phyloP scores from a whole-genome alignment of 2,329 filamentous ascomycete species.

The Penicillium sp. region DNA sequence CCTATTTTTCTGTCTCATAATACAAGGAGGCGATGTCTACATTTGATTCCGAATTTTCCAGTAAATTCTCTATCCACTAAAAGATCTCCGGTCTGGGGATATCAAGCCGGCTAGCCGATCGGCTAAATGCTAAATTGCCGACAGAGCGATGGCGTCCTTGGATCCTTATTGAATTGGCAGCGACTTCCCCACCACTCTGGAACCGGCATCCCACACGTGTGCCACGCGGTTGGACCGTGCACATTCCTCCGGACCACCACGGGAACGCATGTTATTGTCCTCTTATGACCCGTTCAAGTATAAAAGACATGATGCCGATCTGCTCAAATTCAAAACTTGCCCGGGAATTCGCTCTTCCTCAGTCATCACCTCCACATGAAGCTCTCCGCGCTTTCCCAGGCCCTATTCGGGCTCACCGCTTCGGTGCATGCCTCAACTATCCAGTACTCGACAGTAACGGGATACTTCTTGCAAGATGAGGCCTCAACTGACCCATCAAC shows the following conservation, averaged over 20 bases:
- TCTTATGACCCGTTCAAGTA: background rate
- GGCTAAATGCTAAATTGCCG: background rate
- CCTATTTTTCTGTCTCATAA: constrained; percentile 14
- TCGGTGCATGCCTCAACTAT: constrained; percentile 56
- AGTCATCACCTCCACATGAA: constrained; percentile 20
- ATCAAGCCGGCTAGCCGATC: background rate
- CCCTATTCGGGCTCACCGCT: constrained; percentile 68
- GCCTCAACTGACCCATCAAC: constrained; percentile 43
- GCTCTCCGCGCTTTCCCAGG: constrained; percentile 72
- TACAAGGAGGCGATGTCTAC: constrained; percentile 11
- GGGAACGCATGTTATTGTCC: too few species aligned
- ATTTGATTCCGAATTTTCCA: background rate
- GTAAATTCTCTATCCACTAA: background rate
- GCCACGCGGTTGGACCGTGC: constrained; percentile 13
- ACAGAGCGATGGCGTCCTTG: background rate
- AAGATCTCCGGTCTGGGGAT: background rate
- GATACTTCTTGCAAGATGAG: constrained; percentile 52
- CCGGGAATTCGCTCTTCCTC: background rate
- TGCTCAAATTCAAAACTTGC: background rate
- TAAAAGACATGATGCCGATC: constrained; percentile 17
- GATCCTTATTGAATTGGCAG: too few species aligned
- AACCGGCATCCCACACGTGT: constrained; percentile 13
- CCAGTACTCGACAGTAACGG: constrained; percentile 44
- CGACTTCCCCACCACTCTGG: background rate
- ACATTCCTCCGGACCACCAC: background rate